Evolutionary conservation across 345 rosid species (phyloP).

Genomic region (Acer negundo): DNA sequence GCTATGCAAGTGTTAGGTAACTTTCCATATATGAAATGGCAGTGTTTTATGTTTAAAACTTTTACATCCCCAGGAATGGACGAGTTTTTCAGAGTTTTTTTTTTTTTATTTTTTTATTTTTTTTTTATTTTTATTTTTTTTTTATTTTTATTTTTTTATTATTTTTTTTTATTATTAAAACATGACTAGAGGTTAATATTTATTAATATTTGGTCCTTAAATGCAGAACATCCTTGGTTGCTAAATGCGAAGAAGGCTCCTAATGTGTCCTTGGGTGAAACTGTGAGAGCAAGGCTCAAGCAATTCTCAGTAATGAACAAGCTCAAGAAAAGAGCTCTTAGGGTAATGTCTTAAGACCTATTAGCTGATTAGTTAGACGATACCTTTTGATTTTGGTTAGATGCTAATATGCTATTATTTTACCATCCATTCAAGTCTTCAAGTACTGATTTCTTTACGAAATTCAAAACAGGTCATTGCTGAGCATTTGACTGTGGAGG

Average conservation of each 20-base stretch:
- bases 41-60: constrained; percentile 1
- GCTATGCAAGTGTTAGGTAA: constrained; percentile 97
- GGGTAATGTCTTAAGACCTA: constrained; percentile 50
- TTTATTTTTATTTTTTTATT: too few relatives aligned
- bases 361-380: neutral
- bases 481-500: constrained; percentile 91
- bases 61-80: neutral
- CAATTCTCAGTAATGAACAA: constrained; percentile 98
- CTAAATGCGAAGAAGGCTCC: constrained; percentile 94
- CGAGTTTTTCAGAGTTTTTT: neutral
- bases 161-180: neutral
- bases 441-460: neutral
- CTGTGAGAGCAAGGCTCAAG: constrained; percentile 90
- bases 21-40: neutral
- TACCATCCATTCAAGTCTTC: neutral
- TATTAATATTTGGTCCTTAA: constrained; percentile 20
- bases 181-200: neutral
- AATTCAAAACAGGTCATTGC: constrained; percentile 70
- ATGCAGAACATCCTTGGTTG: constrained; percentile 93
- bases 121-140: too few relatives aligned
- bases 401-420: neutral
- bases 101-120: neutral
- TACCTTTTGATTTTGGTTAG: neutral
- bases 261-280: constrained; percentile 91
- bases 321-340: constrained; percentile 97